Evolutionary conservation across 768 basidiomycete genomes (phyloP).

Genomic region (Pleurotus salmoneostramineus): DNA sequence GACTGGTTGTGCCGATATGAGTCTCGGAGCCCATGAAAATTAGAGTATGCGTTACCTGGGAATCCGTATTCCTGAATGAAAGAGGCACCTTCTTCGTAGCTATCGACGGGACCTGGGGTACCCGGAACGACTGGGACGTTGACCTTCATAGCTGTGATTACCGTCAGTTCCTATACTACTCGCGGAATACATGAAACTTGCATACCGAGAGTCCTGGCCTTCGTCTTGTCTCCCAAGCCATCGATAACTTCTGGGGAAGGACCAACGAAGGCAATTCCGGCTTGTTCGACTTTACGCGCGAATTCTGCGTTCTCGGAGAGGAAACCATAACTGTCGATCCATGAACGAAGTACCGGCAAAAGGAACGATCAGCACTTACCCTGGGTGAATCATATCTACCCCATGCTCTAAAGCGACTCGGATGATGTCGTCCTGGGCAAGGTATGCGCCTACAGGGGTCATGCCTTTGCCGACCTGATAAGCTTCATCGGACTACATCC

Average conservation of each 20-base stretch:
- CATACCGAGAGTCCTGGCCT: constrained; percentile 84
- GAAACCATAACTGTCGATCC: constrained; percentile 79
- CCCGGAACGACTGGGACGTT: constrained; percentile 97
- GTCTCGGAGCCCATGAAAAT: neutral
- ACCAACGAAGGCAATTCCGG: constrained; percentile 95
- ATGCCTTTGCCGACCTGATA: constrained; percentile 97
- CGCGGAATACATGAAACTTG: constrained; percentile 8
- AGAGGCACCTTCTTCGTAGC: constrained; percentile 73
- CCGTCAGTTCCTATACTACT: neutral
- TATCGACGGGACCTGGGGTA: constrained; percentile 88
- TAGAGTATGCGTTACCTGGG: constrained; percentile 51
- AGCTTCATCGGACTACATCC: constrained; percentile 86
- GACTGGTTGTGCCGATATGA: constrained; percentile 39
- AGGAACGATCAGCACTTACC: constrained; percentile 41
- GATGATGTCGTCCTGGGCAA: constrained; percentile 97
- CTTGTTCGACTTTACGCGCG: constrained; percentile 97
- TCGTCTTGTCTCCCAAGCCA: constrained; percentile 97
- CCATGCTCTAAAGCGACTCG: constrained; percentile 95
- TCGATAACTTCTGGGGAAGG: constrained; percentile 96
- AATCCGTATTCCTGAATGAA: constrained; percentile 98
- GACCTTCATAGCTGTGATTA: constrained; percentile 63
- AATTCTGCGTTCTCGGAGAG: constrained; percentile 96
- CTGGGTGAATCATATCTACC: constrained; percentile 99
- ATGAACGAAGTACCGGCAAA: neutral
- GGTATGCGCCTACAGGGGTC: constrained; percentile 95